Base-by-base conservation (phyloP, 352 stramenopile species). In the Phytophthora capsici region DNA sequence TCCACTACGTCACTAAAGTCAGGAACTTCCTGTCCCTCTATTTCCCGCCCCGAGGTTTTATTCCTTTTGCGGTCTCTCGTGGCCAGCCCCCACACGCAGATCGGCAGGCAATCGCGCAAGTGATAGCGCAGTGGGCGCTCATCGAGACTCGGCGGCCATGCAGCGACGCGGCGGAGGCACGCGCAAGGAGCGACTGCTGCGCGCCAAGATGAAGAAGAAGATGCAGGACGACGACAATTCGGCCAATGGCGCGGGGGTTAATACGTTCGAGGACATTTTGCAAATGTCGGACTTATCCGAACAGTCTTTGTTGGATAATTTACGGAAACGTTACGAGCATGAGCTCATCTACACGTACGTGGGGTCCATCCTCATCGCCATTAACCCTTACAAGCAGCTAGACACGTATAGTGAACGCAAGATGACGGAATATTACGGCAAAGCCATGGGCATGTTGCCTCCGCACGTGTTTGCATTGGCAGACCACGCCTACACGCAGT, bases 321-420 rank as follows among this genome's bases (percentile, higher is more conserved):
- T 98, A 54, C 80, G 89, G 22, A 76, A 78, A 37, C 89, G 94
- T n/a, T 98, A 97, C 80, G 89, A 97, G 52, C 82, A 95, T 48
- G 88, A 98, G 66, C 60, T 90, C 50, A 98, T 98, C 65, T 98
- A 98, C 79, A 98, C 95, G 58, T 97, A 95, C 65, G 91, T 98
- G 12, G 91, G 91, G 0, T 80, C 86, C 26, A 97, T 98, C 57
- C 55, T 98, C 47, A 94, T 98, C 47, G 90, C 87, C 47, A 96
- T 98, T 64, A 98, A 98, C 74, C 91, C 91, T 63, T 98, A 97
- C 78, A 92, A 95, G 68, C 69, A 75, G 41, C 73, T 97, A 8
- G 78, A 85, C 48, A 58, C 79, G 43, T 97, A 96, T 61, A 86
- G 69, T 37, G 84, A 95, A 43, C 57, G 55, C 10, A 78, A 89